Conservation (phyloP, 2,329 filamentous ascomycete species). For the Penicillium expansum region DNA sequence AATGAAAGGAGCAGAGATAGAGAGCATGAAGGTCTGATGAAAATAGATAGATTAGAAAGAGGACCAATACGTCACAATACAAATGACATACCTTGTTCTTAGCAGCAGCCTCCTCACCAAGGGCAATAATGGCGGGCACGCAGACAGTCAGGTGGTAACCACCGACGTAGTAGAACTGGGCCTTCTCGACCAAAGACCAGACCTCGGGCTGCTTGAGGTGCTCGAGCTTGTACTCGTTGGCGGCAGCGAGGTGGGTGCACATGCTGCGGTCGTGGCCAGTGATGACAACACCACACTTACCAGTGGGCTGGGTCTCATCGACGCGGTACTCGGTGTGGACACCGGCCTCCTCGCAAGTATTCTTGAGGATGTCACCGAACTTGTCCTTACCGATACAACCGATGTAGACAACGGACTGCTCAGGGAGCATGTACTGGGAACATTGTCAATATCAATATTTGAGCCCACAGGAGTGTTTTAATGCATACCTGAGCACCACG, state of each 20-base stretch:
- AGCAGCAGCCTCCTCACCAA: slow-evolving; percentile 82
- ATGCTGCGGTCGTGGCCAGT: slow-evolving; percentile 94
- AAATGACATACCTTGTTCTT: slow-evolving; percentile 69
- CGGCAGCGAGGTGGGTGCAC: slow-evolving; percentile 91
- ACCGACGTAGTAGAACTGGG: slow-evolving; percentile 86
- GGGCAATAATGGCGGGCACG: slow-evolving; percentile 81
- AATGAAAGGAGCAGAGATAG: slow-evolving; percentile 93
- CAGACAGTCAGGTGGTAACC: slow-evolving; percentile 98
- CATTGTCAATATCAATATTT: slow-evolving; percentile 12
- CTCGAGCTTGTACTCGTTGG: slow-evolving; percentile 94
- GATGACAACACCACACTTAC: slow-evolving; percentile 93
- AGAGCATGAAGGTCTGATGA: slow-evolving; percentile 70
- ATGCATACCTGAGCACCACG: slow-evolving; percentile 72
- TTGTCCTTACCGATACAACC: slow-evolving; percentile 95
- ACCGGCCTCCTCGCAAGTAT: slow-evolving; percentile 82
- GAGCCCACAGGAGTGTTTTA: neutral
- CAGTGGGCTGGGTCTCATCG: slow-evolving; percentile 78
- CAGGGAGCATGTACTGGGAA: slow-evolving; percentile 78
- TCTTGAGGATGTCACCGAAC: slow-evolving; percentile 82
- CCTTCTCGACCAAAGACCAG: slow-evolving; percentile 87
- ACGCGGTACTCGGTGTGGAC: slow-evolving; percentile 93
- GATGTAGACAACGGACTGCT: slow-evolving; percentile 87
- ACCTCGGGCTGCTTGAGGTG: slow-evolving; percentile 89
- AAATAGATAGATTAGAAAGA: slow-evolving; percentile 2
- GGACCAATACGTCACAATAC: neutral